Percentiles rank a stretch among this genome's conserved stretches.
Evolutionary conservation across 495 filamentous ascomycete species (phyloP).

Genomic region (Penicillium pulvis): DNA sequence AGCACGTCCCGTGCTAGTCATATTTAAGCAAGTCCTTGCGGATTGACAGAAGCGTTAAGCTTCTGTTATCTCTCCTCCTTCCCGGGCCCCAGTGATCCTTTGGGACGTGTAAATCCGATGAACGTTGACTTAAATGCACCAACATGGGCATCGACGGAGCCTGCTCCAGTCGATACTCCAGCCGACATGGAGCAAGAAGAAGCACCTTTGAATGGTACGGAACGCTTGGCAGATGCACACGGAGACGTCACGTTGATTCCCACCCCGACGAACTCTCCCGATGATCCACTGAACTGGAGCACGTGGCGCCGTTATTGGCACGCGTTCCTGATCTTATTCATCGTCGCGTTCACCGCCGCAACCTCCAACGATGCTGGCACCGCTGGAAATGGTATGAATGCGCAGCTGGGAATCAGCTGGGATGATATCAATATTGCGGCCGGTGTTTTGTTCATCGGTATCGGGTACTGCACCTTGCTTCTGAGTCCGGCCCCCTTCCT

Average conservation of each 20-base stretch:
- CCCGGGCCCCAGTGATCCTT: background rate
- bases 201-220: constrained; percentile 16
- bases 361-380: constrained; percentile 32
- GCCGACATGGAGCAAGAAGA: constrained; percentile 3
- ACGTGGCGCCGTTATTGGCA: constrained; percentile 42
- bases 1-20: constrained; percentile 7
- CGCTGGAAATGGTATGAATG: constrained; percentile 30
- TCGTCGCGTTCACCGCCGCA: constrained; percentile 30
- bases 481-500: constrained; percentile 26
- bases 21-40: constrained; percentile 8
- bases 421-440: constrained; percentile 27
- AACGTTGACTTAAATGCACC: constrained; percentile 5
- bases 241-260: constrained; percentile 51
- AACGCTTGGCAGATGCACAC: constrained; percentile 14
- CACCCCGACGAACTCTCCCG: constrained; percentile 48
- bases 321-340: constrained; percentile 25
- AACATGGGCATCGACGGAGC: constrained; percentile 11
- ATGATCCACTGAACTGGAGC: constrained; percentile 58
- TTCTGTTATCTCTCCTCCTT: constrained; percentile 4
- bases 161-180: constrained; percentile 9
- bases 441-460: constrained; percentile 29
- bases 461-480: constrained; percentile 27
- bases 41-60: constrained; percentile 7
- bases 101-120: constrained; percentile 1
- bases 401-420: constrained; percentile 25